Evolutionary conservation across 768 basidiomycete genomes (phyloP), one percentile per base, ranked within the genome.

Genomic region (Tricholoma sp.): DNA sequence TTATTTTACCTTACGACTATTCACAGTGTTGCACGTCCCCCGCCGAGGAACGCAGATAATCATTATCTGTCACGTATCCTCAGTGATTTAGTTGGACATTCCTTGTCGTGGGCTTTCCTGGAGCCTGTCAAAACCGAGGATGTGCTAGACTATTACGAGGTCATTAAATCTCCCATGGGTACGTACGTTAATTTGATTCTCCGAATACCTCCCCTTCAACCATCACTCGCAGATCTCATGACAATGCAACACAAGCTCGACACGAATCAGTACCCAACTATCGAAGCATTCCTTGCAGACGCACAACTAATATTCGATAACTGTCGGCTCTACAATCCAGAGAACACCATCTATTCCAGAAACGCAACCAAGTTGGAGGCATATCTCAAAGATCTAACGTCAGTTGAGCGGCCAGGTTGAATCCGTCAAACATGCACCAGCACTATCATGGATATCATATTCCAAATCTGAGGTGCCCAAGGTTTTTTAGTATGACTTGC

Each of bases 141-240:
- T 58, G 95, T 95, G 5, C 70, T 79, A 5, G 95, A 98, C 67
- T 99, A 99, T 65, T 89, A 92, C 70, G 87, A 92, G 19, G 83
- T 94, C 50, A 86, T 98, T 67, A 86, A 85, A 63, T 74, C 85
- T 57, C 97, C 97, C 2, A 98, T 98, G 95, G 94, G 94, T 94
- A 62, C 57, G 84, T 77, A 24, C 34, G 24, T 55, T 10, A n/a
- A n/a, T n/a, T 45, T 27, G 21, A 19, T 55, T 55, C 12, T 58
- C 43, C 49, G 54, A 27, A 19, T 54, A 21, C 39, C 35, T 35
- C 49, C 10, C 45, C 19, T 54, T 46, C 22, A 32, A 52, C 49
- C 10, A 27, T 18, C 14, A 29, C 22, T n/a, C 12, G n/a, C 55
- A 97, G 94, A 98, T 71, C 83, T 98, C 64, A 73, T 76, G 55